phyloP scores from a whole-genome alignment of 352 stramenopile genomes.

The Pythium angustatum region DNA sequence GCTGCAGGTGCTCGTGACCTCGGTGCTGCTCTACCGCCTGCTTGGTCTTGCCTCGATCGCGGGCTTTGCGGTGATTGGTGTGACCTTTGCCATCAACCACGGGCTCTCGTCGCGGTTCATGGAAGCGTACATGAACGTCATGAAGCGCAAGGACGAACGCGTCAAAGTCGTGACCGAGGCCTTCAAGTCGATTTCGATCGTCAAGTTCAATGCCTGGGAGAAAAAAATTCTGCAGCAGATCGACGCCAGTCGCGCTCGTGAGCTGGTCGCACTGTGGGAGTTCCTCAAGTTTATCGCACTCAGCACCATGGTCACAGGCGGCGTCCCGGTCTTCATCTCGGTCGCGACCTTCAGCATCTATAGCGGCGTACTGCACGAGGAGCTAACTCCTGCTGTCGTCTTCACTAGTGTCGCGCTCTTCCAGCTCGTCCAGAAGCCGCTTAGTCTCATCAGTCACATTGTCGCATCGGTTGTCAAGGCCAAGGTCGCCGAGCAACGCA shows the following conservation, averaged over 20 bases:
- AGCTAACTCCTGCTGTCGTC: conserved; percentile 76
- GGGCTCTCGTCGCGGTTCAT: conserved; percentile 40
- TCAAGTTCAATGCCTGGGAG: conserved; percentile 94
- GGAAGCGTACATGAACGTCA: conserved; percentile 12
- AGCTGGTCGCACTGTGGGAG: conserved; percentile 24
- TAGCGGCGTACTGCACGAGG: conserved; percentile 60
- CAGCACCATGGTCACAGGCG: conserved; percentile 15
- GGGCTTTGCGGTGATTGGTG: conserved; percentile 44
- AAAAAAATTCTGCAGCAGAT: conserved; percentile 78
- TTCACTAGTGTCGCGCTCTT: conserved; percentile 66
- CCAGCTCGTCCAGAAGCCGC: conserved; percentile 70
- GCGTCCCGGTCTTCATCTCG: conserved; percentile 49
- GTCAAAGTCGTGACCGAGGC: conserved; percentile 54
- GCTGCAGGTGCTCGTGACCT: conserved; percentile 47
- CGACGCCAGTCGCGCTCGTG: conserved; percentile 25
- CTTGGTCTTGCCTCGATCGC: conserved; percentile 45
- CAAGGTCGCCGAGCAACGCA: conserved; percentile 52
- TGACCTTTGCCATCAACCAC: conserved; percentile 45
- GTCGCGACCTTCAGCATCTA: conserved; percentile 47
- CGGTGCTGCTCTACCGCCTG: conserved; percentile 40
- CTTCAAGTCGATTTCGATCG: conserved; percentile 83
- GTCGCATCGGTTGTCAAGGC: conserved; percentile 79
- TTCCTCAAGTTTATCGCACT: conserved; percentile 11
- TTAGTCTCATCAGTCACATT: conserved; percentile 41
- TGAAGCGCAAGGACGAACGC: conserved; percentile 36